Percentiles rank a stretch among this genome's conserved stretches.
These are phyloP conservation scores for Hyaloscypha variabilis DNA, from an alignment of 495 filamentous ascomycete species.

Conservation along the genomic window DNA sequence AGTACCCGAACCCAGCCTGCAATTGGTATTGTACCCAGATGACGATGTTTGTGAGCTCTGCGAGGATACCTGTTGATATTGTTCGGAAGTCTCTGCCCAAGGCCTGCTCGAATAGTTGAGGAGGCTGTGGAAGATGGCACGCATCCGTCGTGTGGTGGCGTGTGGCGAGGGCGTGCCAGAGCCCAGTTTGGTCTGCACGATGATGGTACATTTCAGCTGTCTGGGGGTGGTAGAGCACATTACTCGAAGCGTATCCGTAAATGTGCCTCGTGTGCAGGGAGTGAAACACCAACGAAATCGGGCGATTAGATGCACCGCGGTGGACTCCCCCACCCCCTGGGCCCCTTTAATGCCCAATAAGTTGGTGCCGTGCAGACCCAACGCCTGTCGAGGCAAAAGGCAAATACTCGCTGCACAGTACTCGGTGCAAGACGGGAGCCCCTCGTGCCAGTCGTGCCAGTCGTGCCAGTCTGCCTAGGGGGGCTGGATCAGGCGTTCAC, in stretches of 20 bases:
- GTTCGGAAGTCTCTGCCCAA: too few species aligned
- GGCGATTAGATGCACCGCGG: background rate
- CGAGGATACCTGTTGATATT: background rate
- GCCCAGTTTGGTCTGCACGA: background rate
- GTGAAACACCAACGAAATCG: background rate
- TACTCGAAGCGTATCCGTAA: too few species aligned
- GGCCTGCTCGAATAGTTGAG: too few species aligned
- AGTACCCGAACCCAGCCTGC: background rate
- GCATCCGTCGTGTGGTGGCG: background rate
- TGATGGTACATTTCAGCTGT: background rate
- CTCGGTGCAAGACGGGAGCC: too few species aligned
- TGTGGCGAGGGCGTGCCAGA: background rate
- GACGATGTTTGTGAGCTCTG: background rate
- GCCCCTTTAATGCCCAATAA: background rate
- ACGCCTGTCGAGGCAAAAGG: background rate
- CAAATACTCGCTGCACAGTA: background rate
- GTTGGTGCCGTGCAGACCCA: background rate
- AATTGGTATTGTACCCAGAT: background rate
- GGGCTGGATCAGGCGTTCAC: slow-evolving; percentile 2
- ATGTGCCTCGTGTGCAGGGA: background rate
- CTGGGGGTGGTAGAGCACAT: background rate
- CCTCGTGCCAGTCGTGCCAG: too few species aligned
- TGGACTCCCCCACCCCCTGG: background rate
- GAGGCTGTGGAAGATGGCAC: too few species aligned
- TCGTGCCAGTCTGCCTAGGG: background rate